Percentiles rank a stretch among this genome's conserved stretches.
Conservation (phyloP, 306 rosid genomes). For the Purshia tridentata region DNA sequence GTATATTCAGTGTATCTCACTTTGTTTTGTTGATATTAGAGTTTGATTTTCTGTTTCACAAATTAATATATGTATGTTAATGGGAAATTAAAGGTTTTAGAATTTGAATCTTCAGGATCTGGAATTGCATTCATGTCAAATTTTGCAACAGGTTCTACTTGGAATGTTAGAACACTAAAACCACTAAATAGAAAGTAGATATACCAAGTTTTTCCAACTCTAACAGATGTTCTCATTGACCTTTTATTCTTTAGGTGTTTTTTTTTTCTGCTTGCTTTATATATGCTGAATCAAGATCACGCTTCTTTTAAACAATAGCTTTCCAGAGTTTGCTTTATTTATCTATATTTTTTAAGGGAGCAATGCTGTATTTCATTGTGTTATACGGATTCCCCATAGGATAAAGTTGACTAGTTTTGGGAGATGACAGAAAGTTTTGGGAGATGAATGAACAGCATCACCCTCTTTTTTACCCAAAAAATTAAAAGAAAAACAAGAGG, state of each 20-base stretch:
- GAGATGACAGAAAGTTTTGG: neutral
- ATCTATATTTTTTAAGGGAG: neutral
- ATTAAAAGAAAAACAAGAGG: neutral
- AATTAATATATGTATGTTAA: neutral
- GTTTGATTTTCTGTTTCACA: neutral
- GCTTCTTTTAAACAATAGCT: neutral
- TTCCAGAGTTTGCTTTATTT: neutral
- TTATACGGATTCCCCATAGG: neutral
- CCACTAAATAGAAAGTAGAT: neutral
- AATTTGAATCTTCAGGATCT: neutral
- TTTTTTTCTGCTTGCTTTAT: neutral
- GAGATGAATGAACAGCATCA: neutral
- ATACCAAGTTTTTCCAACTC: neutral
- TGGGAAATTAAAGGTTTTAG: neutral
- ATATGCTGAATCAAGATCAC: neutral
- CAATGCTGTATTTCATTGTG: neutral
- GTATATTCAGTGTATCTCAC: neutral
- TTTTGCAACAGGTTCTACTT: neutral
- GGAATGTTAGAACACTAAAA: neutral
- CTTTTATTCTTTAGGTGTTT: conserved; percentile 5
- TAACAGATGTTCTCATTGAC: neutral
- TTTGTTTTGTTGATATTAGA: neutral
- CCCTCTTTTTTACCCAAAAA: neutral
- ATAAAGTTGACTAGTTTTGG: conserved; percentile 1
- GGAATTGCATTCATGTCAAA: neutral